Percentiles rank a stretch among this genome's conserved stretches.
Evolutionary conservation across 805 yeast genomes (phyloP).

Genomic region (Saccharomycopsis sp.): DNA sequence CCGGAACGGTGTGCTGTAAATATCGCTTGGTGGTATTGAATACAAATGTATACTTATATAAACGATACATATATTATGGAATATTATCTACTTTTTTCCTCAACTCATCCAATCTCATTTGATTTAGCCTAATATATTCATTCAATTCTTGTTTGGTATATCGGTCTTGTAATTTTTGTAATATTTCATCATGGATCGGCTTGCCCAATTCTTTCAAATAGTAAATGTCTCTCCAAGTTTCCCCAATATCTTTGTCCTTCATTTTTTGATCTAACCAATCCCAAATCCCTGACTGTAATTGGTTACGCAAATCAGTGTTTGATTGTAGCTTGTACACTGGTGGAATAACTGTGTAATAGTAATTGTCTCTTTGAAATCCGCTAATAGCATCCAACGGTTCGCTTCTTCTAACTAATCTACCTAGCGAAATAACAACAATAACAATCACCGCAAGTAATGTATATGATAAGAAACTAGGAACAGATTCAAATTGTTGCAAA

Average conservation of each 20-base stretch:
- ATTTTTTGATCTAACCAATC: slow-evolving; percentile 19
- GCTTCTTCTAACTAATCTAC: not conserved
- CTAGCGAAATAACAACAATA: not conserved
- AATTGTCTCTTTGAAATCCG: not conserved
- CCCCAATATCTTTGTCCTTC: not conserved
- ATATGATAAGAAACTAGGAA: not conserved
- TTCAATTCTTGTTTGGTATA: slow-evolving; percentile 18
- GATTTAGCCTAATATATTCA: slow-evolving; percentile 18
- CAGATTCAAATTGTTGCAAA: not conserved
- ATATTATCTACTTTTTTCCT: slow-evolving; percentile 1
- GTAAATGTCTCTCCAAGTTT: slow-evolving; percentile 13
- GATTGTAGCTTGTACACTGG: slow-evolving; percentile 11
- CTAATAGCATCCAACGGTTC: slow-evolving; percentile 7
- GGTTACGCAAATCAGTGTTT: slow-evolving; percentile 11
- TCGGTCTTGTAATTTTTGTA: slow-evolving; percentile 3
- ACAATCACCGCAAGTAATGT: not conserved
- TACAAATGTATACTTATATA: no score
- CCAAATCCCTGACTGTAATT: slow-evolving; percentile 18
- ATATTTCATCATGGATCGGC: not conserved
- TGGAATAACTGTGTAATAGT: slow-evolving; percentile 15
- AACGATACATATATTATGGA: no score
- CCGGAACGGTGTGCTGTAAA: no score
- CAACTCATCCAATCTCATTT: slow-evolving; percentile 12
- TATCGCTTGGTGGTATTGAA: no score
- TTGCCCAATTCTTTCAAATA: slow-evolving; percentile 8